Evolutionary conservation across 2,329 filamentous ascomycete species (phyloP), one percentile per base, ranked within the genome.

Genomic region (Westerdykella ornata): DNA sequence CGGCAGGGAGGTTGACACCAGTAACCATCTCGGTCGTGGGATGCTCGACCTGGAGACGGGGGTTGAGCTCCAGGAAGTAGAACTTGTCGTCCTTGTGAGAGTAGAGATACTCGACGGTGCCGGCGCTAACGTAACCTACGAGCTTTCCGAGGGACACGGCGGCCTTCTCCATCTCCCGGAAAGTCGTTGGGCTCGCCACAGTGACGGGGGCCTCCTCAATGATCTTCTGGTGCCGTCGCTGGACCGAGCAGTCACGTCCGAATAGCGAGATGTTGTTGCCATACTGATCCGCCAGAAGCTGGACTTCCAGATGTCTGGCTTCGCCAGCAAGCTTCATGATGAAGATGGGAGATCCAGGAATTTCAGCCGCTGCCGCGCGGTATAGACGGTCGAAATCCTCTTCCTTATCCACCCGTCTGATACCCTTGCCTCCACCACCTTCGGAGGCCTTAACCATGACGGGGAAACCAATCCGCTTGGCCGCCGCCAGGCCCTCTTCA

Each of bases 361-460:
- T 97, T 69, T 98, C 94, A 68, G 84, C 94, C 4, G 92, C 89
- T 16, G 94, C 92, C 35, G 90, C 92, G 69, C 94, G 92, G 77
- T 97, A 98, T 35, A 97, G 75, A 54, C 77, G 75, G 63, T 84
- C 77, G 59, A 98, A 98, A 49, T 85, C 82, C 32, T 90, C 84
- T 66, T 95, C 89, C 47, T 75, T 75, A 47, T 87, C 76, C 53
- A 92, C 92, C 73, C 97, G 96, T 66, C 94, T 88, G 65, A 98
- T 98, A 77, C 92, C 92, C 76, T 98, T 98, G 66, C 92, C 92
- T 72, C 92, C 92, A 73, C 92, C 92, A 72, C 92, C 92, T 74
- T 98, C 92, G 2, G 92, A 97, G n/a, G 92, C 92, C 76, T 98
- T 98, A 68, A 98, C 88, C 92, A 98, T 98, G 74, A 98, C 85